Base-by-base conservation (phyloP, 768 basidiomycete species). In the Crepidotus variabilis region DNA sequence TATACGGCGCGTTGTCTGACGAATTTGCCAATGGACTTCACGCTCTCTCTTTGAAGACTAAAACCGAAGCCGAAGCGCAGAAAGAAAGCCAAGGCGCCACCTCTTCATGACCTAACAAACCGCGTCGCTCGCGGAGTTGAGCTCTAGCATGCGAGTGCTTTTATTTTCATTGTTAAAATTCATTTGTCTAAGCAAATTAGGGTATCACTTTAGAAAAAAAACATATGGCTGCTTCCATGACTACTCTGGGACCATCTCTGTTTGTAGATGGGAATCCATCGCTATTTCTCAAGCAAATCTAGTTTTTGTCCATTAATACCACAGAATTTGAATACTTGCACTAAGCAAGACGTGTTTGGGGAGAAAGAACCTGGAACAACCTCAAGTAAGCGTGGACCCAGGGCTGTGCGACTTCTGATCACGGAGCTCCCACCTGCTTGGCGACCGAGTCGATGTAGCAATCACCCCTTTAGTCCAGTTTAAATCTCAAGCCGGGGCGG, bases 11-110 rank as follows among this genome's bases (percentile, higher is more conserved):
- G 2, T 75, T 94, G 32, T 78, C 85, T 18, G 85, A 87, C 32
- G 89, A 94, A 66, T 73, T 94, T 47, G 67, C 79, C 22, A 75
- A 78, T 56, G 90, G 91, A 4, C 69, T 94, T 28, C 92, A 94
- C 63, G 86, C 92, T 0, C 73, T 94, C 43, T 88, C 88, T 14
- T 70, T 94, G 63, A 83, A 83, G 55, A 89, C 91, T 14, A 85
- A 81, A 71, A 91, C 90, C 8, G 74, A 78, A 51, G 78, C 79
- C 56, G 92, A 83, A 61, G 61, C 60, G 49, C 47, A 55, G 48
- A 51, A 59, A 20, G 55, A 52, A 16, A 50, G 20, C 21, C 21
- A 33, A 47, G 20, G 45, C 34, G 39, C 36, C 32, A 57, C 14
- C 47, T 54, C 54, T 58, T 50, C 55, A 57, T 45, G 47, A 43